phyloP scores from a whole-genome alignment of 108 stramenopile species.

The Halocafeteria seosinensis region DNA sequence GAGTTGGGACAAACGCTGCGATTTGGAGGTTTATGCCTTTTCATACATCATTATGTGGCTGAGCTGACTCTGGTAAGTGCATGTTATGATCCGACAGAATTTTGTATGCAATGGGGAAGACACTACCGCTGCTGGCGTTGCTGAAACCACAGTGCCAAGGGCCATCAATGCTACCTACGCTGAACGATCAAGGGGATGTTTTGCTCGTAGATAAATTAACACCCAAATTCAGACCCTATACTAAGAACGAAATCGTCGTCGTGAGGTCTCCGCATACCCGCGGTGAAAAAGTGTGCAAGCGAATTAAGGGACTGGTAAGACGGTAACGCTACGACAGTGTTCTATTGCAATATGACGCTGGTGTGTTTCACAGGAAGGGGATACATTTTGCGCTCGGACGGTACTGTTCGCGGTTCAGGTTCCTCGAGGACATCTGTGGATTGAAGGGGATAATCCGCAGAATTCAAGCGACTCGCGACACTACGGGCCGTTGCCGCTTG shows the following conservation, averaged over 20 bases:
- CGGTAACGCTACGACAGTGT: not conserved
- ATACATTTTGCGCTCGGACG: not conserved
- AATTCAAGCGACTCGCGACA: constrained; percentile 66
- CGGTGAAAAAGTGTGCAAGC: not conserved
- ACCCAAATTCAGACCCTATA: not conserved
- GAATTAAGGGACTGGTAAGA: not conserved
- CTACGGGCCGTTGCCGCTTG: constrained; percentile 70
- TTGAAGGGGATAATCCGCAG: constrained; percentile 72
- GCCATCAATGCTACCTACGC: constrained; percentile 1
- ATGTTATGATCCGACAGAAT: too few relatives aligned
- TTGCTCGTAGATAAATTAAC: not conserved
- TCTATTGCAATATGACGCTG: not conserved
- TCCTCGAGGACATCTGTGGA: constrained; percentile 59
- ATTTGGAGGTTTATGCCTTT: too few relatives aligned
- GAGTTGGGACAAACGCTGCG: too few relatives aligned
- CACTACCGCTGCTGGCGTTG: too few relatives aligned
- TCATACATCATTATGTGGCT: too few relatives aligned
- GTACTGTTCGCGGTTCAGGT: not conserved
- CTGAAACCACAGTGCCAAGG: not conserved
- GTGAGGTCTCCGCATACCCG: not conserved
- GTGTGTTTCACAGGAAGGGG: not conserved
- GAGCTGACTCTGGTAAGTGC: too few relatives aligned
- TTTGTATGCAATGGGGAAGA: too few relatives aligned
- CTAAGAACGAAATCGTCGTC: not conserved
- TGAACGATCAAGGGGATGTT: not conserved